A percentile compares a stretch with the other conserved stretches of the same genome.
phyloP scores from a whole-genome alignment of 208 protist species.

The Leishmania aethiopica region DNA sequence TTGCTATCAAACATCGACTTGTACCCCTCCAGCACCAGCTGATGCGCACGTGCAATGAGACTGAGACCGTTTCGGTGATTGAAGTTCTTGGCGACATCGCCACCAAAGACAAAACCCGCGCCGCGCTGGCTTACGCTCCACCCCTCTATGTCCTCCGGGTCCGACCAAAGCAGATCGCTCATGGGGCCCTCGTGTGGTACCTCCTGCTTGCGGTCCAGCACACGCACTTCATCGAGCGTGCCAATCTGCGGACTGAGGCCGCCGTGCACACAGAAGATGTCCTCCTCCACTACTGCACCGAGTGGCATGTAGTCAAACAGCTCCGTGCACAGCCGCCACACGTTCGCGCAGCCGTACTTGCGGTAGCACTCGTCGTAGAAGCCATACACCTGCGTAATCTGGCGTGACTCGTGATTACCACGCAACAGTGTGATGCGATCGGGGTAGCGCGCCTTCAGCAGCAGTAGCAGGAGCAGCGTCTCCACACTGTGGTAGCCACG shows the following conservation, averaged over 20 bases:
- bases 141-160: constrained; percentile 91
- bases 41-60: constrained; percentile 91
- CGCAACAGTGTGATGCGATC: constrained; percentile 95
- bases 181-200: constrained; percentile 92
- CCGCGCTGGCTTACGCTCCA: constrained; percentile 89
- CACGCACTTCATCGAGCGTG: constrained; percentile 87
- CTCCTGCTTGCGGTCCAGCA: constrained; percentile 90
- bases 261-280: constrained; percentile 96
- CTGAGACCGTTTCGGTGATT: constrained; percentile 86
- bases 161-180: constrained; percentile 91
- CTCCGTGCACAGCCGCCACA: constrained; percentile 90
- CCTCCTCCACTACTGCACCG: constrained; percentile 86
- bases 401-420: constrained; percentile 97
- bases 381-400: constrained; percentile 97
- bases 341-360: constrained; percentile 91
- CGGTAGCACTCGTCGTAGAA: constrained; percentile 97
- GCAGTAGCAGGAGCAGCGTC: constrained; percentile 90
- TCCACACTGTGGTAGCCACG: constrained; percentile 95
- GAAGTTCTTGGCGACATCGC: constrained; percentile 76
- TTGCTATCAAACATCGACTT: constrained; percentile 93
- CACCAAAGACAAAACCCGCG: constrained; percentile 90
- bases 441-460: constrained; percentile 94
- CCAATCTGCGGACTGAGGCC: constrained; percentile 86
- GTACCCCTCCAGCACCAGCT: constrained; percentile 95
- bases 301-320: constrained; percentile 96